Base-by-base conservation (phyloP, 495 filamentous ascomycete genomes). In the Xylaria flabelliformis region DNA sequence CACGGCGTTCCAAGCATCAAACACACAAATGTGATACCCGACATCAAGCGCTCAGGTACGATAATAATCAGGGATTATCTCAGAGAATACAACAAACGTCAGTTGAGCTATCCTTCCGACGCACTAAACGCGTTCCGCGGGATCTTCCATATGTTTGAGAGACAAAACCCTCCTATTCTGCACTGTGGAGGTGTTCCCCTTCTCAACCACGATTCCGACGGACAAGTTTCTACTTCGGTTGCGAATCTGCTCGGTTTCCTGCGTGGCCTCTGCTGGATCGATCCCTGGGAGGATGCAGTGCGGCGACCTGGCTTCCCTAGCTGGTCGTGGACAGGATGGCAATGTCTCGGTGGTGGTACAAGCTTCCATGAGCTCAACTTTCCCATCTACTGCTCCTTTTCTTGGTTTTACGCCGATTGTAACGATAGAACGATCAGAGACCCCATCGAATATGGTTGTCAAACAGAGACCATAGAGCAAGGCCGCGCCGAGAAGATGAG, bases 281-380 rank as follows among this genome's bases (percentile, higher is more conserved):
- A 21, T 17, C 44, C 51, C 19, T 26, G 64, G 32, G 42, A 67
- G 2, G 21, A 24, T 26, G 42, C 44, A 32, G n/a, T 67, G 9
- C 64, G 64, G 26, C 29, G 64, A 0, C 44, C 51, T 19, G 44
- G 44, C 10, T 67, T 67, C 44, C 64, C 64, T 1, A 67, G 64
- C 34, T 67, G 64, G 64, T 67, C 64, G 21, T 67, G 64, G 64
- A 56, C 51, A 21, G 64, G 64, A 39, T 67, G 64, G 64, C 17
- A 67, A 26, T 51, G 42, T 32, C 19, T 4, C 2, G 39, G 19
- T 4, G 19, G 36, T n/a, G 59, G 59, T 42, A 39, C 26, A 4
- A 24, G 24, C 34, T 36, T 63, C 36, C 17, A 42, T 12, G 7
- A 44, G 12, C 59, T 42, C 19, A 42, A n/a, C 36, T 41, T 41